These are phyloP conservation scores for Candida maris DNA, from an alignment of 805 yeast species.

Conservation along the genomic window DNA sequence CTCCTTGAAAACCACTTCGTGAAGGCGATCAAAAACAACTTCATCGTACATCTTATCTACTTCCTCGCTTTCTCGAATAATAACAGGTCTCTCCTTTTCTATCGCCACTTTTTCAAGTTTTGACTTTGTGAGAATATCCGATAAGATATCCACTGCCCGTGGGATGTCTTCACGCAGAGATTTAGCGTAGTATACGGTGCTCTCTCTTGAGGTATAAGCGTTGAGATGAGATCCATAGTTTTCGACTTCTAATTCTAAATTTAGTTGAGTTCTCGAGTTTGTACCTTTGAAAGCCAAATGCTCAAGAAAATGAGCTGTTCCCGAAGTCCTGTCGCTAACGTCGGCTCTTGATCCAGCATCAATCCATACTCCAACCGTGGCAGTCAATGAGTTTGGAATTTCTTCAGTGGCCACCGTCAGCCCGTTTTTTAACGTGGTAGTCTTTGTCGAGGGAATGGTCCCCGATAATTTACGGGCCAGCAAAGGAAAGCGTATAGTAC, in stretches of 20 bases:
- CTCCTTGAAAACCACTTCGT: conserved; percentile 82
- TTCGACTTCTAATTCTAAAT: conserved; percentile 89
- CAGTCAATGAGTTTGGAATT: conserved; percentile 84
- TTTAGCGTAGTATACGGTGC: conserved; percentile 94
- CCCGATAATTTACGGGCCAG: conserved; percentile 13
- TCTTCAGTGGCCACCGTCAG: conserved; percentile 89
- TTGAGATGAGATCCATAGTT: conserved; percentile 95
- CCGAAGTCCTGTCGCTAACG: conserved; percentile 69
- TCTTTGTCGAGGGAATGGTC: conserved; percentile 47
- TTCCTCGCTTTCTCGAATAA: conserved; percentile 94
- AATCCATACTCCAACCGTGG: conserved; percentile 97
- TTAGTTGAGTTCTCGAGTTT: conserved; percentile 67
- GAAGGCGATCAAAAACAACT: conserved; percentile 94
- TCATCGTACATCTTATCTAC: conserved; percentile 98
- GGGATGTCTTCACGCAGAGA: conserved; percentile 78
- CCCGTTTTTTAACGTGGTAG: conserved; percentile 83
- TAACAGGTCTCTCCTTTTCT: conserved; percentile 94
- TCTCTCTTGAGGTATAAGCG: conserved; percentile 98
- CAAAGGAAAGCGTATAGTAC: too few species aligned
- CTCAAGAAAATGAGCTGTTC: conserved; percentile 96
- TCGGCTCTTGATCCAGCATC: conserved; percentile 99
- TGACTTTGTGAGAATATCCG: conserved; percentile 86
- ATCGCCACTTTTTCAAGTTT: conserved; percentile 79
- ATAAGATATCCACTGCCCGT: conserved; percentile 77
- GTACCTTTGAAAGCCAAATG: conserved; percentile 98